Conservation (phyloP, 805 yeast species). For the Geotrichum ghanense region DNA sequence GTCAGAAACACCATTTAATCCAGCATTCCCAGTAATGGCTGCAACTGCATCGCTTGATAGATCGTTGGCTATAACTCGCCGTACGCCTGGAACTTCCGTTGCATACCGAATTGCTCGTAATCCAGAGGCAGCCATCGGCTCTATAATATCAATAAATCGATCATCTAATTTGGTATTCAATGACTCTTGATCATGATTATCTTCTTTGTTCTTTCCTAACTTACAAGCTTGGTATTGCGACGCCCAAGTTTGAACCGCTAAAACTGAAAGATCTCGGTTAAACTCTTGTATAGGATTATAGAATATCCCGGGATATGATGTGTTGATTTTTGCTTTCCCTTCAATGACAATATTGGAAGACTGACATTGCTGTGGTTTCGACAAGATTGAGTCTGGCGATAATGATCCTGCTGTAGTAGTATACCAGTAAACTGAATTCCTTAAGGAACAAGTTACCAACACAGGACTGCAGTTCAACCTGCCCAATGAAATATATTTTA, state of each 20-base stretch:
- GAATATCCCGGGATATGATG: background rate
- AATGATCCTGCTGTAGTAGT: too few species aligned
- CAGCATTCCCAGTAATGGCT: conserved; percentile 58
- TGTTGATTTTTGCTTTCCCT: background rate
- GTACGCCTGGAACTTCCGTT: conserved; percentile 66
- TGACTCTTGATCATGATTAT: too few species aligned
- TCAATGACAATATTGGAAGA: background rate
- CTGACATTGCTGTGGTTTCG: too few species aligned
- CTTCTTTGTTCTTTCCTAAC: too few species aligned
- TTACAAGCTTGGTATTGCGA: background rate
- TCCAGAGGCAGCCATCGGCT: conserved; percentile 88
- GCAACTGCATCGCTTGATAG: conserved; percentile 71
- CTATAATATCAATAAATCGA: conserved; percentile 57
- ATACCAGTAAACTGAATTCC: too few species aligned
- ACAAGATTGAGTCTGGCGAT: too few species aligned
- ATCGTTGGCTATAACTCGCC: conserved; percentile 73
- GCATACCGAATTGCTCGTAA: conserved; percentile 83
- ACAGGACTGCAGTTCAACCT: too few species aligned
- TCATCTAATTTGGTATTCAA: conserved; percentile 2
- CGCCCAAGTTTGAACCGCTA: background rate
- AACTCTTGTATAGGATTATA: background rate
- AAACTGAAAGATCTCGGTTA: background rate
- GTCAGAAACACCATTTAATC: conserved; percentile 44
- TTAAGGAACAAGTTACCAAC: too few species aligned
- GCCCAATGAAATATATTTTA: too few species aligned